Base-by-base conservation (phyloP, 495 filamentous ascomycete species). In the Aspergillus taichungensis region DNA sequence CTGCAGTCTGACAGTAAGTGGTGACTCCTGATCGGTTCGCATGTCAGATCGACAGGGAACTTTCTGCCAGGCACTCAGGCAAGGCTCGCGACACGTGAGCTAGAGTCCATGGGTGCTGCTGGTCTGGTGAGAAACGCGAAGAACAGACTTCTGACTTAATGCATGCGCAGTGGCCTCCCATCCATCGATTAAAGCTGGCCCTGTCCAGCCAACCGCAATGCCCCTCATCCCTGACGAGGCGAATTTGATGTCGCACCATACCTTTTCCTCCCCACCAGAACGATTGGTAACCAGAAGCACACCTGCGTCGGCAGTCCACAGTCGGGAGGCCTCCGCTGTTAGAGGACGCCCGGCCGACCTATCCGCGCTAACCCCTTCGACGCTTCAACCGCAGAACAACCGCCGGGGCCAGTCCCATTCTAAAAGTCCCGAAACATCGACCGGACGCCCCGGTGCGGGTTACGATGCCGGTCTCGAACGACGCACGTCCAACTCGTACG, bases 401-500 rank as follows among this genome's bases (percentile, higher is more conserved):
- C 65, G 61, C 52, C 67, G 63, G 56, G 75, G 61, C 56, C 72
- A 66, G 41, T 78, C 77, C 43, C 75, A 77, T 49, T 78, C 77
- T 13, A 76, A 75, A 42, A 75, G 73, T 43, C 71, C 76, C 37
- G 73, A 77, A 37, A 59, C 67, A 9, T 53, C 56, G 30, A 45
- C 59, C 40, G 60, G 47, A 31, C 67, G 71, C 11, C 64, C 69
- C 32, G 53, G 56, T 38, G 52, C 61, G 56, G 72, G 66, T 52
- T 64, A 78, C 48, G 74, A 76, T 59, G 70, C 53, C 33, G 65
- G 66, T 47, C 68, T 88, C 52, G 88, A 92, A 62, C 77, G 88
- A 43, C 74, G 76, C 44, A 72, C 81, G 30, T 85, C 83, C 6
- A 72, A 73, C 40, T 73, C 82, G 9, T 94, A 96, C 66, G 85